Base-by-base conservation (phyloP, 2,329 filamentous ascomycete genomes). In the Elsinoe arachidis region DNA sequence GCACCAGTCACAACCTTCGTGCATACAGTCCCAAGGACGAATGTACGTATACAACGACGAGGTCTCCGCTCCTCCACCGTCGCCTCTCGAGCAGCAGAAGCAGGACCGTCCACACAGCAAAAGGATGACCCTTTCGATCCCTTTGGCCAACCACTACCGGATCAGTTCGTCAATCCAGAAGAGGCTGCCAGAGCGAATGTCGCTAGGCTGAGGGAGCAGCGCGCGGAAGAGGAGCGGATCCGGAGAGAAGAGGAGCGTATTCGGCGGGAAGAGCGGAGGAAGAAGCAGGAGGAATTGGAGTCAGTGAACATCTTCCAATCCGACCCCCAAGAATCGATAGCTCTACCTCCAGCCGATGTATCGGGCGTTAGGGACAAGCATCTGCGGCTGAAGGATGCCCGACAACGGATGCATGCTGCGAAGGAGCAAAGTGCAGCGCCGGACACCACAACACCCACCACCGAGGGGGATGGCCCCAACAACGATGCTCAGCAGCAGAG, bases 71-170 rank as follows among this genome's bases (percentile, higher is more conserved):
- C 49, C 12, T 38, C 49, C 10, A 17, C 49, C 11, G 49, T 53
- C 26, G 23, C 34, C 11, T 34, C 49, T 21, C 49, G 49, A 39
- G 49, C 49, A n/a, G 49, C 49, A 9, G 49, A 53, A 26, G 49
- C 49, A 9, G 6, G 17, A 6, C 33, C 49, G 4, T 14, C n/a
- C 9, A 17, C 33, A 9, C 33, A 53, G 12, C 34, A 33, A 14
- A 12, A 38, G 35, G 17, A 53, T 15, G 49, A 53, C 19, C 49
- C 49, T 3, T 53, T 53, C 49, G 46, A 51, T 12, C 46, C 46
- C 3, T 51, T 51, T 17, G 49, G 49, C 7, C 33, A n/a, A 11
- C 49, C 49, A 11, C n/a, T 53, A 10, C 49, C 49, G 10, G 26
- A 26, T 15, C 33, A 53, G 12, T 37, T 53, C 34, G 15, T 53